A percentile compares a stretch with the other conserved stretches of the same genome.
These are phyloP conservation scores for Pleurotus eryngii DNA, from an alignment of 768 basidiomycete genomes.

Conservation along the genomic window DNA sequence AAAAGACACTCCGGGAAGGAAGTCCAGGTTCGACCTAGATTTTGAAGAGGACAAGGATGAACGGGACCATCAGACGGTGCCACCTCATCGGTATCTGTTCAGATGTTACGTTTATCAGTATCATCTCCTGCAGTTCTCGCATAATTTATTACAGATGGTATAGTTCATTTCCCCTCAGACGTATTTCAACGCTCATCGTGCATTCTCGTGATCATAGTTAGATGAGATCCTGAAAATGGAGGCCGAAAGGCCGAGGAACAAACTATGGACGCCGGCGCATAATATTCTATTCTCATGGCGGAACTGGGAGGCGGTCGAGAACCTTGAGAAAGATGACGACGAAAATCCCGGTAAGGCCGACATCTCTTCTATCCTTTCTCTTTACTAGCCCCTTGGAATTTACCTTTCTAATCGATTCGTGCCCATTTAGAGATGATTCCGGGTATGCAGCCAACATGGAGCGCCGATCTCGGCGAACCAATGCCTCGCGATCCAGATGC, in stretches of 20 bases:
- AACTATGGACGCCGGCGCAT: constrained; percentile 57
- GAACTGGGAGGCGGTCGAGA: constrained; percentile 43
- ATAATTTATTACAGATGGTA: constrained; percentile 40
- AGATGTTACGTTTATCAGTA: constrained; percentile 74
- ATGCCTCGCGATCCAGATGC: constrained; percentile 70
- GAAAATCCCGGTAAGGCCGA: constrained; percentile 62
- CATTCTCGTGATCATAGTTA: constrained; percentile 35
- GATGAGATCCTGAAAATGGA: constrained; percentile 57
- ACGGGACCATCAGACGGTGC: constrained; percentile 20
- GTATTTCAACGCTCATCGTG: not conserved
- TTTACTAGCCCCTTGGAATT: not conserved
- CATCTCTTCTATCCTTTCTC: not conserved
- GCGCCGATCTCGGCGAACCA: constrained; percentile 54
- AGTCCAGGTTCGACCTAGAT: constrained; percentile 17
- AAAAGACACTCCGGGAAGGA: not conserved
- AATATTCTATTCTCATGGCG: constrained; percentile 36
- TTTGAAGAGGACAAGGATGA: constrained; percentile 29
- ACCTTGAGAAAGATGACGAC: constrained; percentile 50
- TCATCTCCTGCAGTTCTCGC: constrained; percentile 39
- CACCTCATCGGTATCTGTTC: constrained; percentile 69
- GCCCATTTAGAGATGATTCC: constrained; percentile 42
- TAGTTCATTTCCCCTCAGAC: constrained; percentile 5
- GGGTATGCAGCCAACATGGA: constrained; percentile 40
- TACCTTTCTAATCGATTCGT: not conserved
- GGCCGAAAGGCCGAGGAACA: constrained; percentile 32